Evolutionary conservation across 140 eudicot species (phyloP), one percentile per base, ranked within the genome.

Genomic region (Oenanthe javanica): DNA sequence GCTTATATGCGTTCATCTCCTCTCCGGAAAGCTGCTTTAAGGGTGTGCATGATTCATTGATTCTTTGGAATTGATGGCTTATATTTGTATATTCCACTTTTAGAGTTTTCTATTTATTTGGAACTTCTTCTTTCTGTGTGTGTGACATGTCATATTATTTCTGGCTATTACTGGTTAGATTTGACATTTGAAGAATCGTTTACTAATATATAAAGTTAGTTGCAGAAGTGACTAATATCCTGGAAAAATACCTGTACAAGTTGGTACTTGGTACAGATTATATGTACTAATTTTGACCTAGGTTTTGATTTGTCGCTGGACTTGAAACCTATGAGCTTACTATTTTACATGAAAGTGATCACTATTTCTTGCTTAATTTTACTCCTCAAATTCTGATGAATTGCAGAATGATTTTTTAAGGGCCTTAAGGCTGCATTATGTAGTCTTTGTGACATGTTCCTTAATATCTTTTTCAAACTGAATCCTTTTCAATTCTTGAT

Each of bases 21-120:
- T 79, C 96, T 95, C 72, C 93, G 99, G 77, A 95, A 89, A 85
- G 97, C 97, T 81, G 99, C 99, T 76, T 85, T 95, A 83, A 86
- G 91, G 96, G 99, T 95, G 76, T 61, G 92, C 85, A 52, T 40
- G 42, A 4, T n/a, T n/a, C n/a, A n/a, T n/a, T n/a, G n/a, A n/a
- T 81, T 31, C 73, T 36, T 27, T 11, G 55, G 9, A 14, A 46
- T 16, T 47, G 12, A n/a, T 57, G 36, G 14, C 69, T 61, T 61
- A n/a, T n/a, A 61, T 61, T 9, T 21, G 36, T 7, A n/a, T 19
- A 8, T 61, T 36, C n/a, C 36, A 21, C 69, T 61, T 61, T 9
- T 6, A 59, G 12, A 7, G 11, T n/a, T 61, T 19, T 59, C 23
- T 2, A 59, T 59, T 9, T 59, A 6, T 19, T 1, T 9, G 1